A percentile compares a stretch with the other conserved stretches of the same genome.
These are phyloP conservation scores for Magnaporthiopsis poae DNA, from an alignment of 2,329 filamentous ascomycete species.

Conservation along the genomic window DNA sequence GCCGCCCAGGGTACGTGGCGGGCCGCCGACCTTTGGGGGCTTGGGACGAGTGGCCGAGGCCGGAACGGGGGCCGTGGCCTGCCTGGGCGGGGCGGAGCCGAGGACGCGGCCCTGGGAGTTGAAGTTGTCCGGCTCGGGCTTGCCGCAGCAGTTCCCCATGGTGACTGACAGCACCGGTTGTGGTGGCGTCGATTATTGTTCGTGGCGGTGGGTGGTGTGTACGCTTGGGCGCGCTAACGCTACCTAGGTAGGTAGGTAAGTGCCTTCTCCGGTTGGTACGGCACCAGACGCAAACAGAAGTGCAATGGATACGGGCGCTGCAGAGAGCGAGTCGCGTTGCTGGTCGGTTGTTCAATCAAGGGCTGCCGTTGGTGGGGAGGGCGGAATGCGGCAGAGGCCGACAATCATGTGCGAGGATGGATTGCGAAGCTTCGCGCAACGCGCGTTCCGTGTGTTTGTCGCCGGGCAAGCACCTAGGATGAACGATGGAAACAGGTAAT, in stretches of 20 bases:
- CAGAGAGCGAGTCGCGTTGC: background rate
- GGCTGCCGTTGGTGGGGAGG: background rate
- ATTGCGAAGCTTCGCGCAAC: background rate
- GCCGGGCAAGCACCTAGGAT: too few species aligned
- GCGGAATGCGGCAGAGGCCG: background rate
- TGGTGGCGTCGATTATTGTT: background rate
- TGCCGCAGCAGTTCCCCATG: conserved; percentile 87
- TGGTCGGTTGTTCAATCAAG: background rate
- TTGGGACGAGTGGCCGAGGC: conserved; percentile 22
- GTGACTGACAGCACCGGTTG: conserved; percentile 12
- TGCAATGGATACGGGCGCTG: background rate
- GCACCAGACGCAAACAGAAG: background rate
- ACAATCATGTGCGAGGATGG: background rate
- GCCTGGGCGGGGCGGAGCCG: conserved; percentile 43
- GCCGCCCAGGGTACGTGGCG: conserved; percentile 57
- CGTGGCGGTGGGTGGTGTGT: too few species aligned
- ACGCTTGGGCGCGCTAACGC: background rate
- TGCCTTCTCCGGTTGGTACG: background rate
- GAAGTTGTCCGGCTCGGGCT: conserved; percentile 55
- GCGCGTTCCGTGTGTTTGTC: background rate
- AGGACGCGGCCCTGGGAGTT: conserved; percentile 63
- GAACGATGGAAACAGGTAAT: too few species aligned
- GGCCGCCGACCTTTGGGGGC: conserved; percentile 40
- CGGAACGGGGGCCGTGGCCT: conserved; percentile 41
- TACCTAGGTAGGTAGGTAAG: background rate